These are phyloP conservation scores for Debaryomyces maramus DNA, from an alignment of 805 yeast genomes.

Conservation along the genomic window DNA sequence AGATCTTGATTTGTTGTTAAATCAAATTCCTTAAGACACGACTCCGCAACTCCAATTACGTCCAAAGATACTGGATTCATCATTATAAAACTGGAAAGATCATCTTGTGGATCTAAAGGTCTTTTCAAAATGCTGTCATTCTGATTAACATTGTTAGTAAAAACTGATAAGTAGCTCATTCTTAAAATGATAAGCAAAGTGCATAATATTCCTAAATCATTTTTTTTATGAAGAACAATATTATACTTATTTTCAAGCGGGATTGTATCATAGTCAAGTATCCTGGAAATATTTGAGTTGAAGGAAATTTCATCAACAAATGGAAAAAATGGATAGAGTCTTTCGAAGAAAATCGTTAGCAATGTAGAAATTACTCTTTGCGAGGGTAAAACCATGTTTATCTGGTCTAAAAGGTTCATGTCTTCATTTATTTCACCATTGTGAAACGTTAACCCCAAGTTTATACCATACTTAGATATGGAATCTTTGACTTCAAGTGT, in stretches of 20 bases:
- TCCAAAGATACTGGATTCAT: conserved; percentile 4
- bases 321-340: conserved; percentile 4
- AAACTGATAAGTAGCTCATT: conserved; percentile 24
- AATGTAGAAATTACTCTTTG: background rate
- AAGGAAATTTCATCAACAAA: conserved; percentile 3
- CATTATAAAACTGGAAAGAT: no score
- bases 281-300: background rate
- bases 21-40: conserved; percentile 48
- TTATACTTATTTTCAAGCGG: background rate
- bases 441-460: background rate
- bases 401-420: background rate
- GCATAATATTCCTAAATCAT: conserved; percentile 26
- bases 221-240: conserved; percentile 12
- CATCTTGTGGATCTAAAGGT: background rate
- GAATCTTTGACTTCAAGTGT: background rate
- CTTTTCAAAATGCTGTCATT: background rate
- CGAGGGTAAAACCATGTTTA: conserved; percentile 1
- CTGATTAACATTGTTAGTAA: conserved; percentile 9
- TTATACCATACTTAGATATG: conserved; percentile 3
- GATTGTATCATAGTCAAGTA: background rate
- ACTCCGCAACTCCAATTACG: conserved; percentile 10
- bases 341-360: conserved; percentile 1
- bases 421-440: background rate
- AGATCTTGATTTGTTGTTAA: conserved; percentile 16
- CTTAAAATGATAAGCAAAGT: conserved; percentile 26